Evolutionary conservation across 192 early-diverging fungal species (phyloP).

Genomic region (Entrophospora sp.): DNA sequence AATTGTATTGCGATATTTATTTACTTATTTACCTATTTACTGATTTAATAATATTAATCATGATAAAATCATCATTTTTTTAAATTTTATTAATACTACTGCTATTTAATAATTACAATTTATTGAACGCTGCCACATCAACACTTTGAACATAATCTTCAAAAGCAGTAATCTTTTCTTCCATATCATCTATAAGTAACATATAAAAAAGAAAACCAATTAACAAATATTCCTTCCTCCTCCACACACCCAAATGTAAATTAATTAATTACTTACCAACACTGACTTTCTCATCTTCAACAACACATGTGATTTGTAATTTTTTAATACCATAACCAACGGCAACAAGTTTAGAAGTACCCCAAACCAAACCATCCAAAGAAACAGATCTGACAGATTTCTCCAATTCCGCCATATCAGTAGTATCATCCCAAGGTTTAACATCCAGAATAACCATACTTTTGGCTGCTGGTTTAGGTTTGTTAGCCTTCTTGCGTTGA

Average conservation of each 20-base stretch:
- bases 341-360: constrained; percentile 64
- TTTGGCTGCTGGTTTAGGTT: constrained; percentile 83
- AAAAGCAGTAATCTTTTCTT: constrained; percentile 67
- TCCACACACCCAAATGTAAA: no score
- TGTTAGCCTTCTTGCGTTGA: constrained; percentile 82
- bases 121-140: constrained; percentile 81
- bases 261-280: constrained; percentile 17
- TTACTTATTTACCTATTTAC: no score
- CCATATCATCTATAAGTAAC: constrained; percentile 58
- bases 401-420: constrained; percentile 73
- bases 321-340: constrained; percentile 96
- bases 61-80: no score
- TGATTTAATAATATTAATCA: no score
- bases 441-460: constrained; percentile 87
- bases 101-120: no score
- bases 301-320: constrained; percentile 85
- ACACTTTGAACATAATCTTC: constrained; percentile 91
- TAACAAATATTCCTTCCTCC: no score
- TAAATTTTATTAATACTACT: no score
- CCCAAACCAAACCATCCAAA: constrained; percentile 91
- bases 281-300: constrained; percentile 86
- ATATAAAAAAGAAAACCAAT: no score
- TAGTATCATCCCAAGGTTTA: constrained; percentile 99
- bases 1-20: no score
- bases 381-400: constrained; percentile 58